Base-by-base conservation (phyloP, 371 early-diverging fungal species). In the Mortierella sp. region DNA sequence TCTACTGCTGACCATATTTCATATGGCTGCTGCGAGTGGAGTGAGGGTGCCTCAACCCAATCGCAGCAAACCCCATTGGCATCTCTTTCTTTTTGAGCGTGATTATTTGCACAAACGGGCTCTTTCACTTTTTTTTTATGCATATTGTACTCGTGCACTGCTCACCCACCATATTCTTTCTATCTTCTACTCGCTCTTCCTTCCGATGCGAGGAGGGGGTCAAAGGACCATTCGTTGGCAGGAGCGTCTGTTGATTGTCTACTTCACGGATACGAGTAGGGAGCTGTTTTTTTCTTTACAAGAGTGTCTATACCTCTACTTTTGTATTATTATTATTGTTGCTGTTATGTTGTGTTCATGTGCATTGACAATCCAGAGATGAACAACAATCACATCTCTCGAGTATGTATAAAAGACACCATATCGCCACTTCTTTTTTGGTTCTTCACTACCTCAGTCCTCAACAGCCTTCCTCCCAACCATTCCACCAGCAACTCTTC, bases 381-480 rank as follows among this genome's bases (percentile, higher is more conserved):
- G 55, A 44, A 66, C 26, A 50, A 37, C 22, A 68, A 22, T 22
- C 65, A 10, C 6, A 22, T 10, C 39, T 13, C 9, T 26, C 22
- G 16, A 48, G 24, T 13, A 16, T 13, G 24, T 79, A 79, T 75
- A 79, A 79, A 75, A 71, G 65, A 24, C 39, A 50, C 24, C 55
- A 24, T n/a, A 31, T 31, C 48, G 37, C 66, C 26, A 61, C 50
- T 26, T 22, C 5, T 47, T 74, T 70, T 79, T 65, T 58, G 61
- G 14, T 73, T 68, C 39, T 72, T 61, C 55, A 47, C 48, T 44
- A 24, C 68, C 55, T 55, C 50, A 39, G 31, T 58, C 66, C 43
- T 73, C 78, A 72, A 64, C 52, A 68, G 34, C 40, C 37, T 66
- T 19, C 29, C 40, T 37, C 47, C 34, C 72, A 71, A 55, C 29